phyloP scores from a whole-genome alignment of 768 basidiomycete genomes.

The Kwoniella europaea region DNA sequence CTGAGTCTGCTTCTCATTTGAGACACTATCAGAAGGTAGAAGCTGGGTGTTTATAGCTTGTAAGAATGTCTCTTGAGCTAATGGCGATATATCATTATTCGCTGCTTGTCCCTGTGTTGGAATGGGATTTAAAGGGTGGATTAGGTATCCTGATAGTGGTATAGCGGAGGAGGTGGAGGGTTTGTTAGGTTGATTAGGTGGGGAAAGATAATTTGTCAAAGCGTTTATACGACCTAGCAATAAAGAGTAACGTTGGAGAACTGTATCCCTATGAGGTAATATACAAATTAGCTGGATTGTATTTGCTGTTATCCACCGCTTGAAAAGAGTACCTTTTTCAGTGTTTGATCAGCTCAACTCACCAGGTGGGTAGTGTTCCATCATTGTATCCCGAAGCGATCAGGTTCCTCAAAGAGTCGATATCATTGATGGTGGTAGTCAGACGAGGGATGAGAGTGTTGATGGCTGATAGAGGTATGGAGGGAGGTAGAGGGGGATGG shows the following conservation, averaged over 20 bases:
- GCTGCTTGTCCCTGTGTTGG: slow-evolving; percentile 9
- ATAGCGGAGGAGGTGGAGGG: slow-evolving; percentile 11
- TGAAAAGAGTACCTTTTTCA: neutral
- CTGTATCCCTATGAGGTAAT: slow-evolving; percentile 33
- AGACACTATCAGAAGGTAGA: slow-evolving; percentile 10
- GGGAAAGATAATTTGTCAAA: slow-evolving; percentile 36
- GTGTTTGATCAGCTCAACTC: slow-evolving; percentile 1
- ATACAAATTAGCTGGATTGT: neutral
- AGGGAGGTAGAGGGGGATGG: slow-evolving; percentile 30
- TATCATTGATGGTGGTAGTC: slow-evolving; percentile 51
- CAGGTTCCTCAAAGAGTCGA: slow-evolving; percentile 39
- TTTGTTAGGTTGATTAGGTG: slow-evolving; percentile 13
- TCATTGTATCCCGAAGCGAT: slow-evolving; percentile 39
- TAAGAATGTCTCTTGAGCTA: slow-evolving; percentile 46
- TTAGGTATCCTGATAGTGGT: slow-evolving; percentile 24
- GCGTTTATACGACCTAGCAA: slow-evolving; percentile 45
- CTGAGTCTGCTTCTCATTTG: neutral
- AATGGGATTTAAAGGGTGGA: slow-evolving; percentile 48
- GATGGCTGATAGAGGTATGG: slow-evolving; percentile 32
- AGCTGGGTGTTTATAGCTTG: slow-evolving; percentile 41
- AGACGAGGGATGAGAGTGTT: slow-evolving; percentile 48
- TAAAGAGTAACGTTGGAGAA: slow-evolving; percentile 46
- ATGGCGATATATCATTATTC: neutral
- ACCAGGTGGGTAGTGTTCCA: slow-evolving; percentile 51
- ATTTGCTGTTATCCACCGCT: no score